phyloP scores from a whole-genome alignment of 441 rosid genomes.

The Omphalea diandra region DNA sequence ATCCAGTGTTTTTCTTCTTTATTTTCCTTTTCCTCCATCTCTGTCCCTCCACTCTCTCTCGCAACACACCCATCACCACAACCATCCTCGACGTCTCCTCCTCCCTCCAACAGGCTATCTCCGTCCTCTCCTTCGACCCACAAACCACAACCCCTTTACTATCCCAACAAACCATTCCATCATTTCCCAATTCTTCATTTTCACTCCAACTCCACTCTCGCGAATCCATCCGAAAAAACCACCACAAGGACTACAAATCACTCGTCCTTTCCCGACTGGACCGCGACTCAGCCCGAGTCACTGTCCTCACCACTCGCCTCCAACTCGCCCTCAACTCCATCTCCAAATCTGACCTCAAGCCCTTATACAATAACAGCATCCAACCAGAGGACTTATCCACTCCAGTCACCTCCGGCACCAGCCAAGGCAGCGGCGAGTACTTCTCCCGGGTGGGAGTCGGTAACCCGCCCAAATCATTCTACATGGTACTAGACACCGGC shows the following conservation, averaged over 20 bases:
- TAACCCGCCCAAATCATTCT: constrained; percentile 58
- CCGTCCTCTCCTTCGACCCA: constrained; percentile 52
- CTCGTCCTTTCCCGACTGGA: constrained; percentile 58
- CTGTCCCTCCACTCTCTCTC: constrained; percentile 31
- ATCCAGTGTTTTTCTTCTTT: constrained; percentile 22
- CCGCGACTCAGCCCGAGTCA: constrained; percentile 72
- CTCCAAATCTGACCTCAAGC: constrained; percentile 46
- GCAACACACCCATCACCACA: constrained; percentile 31
- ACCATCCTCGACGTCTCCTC: constrained; percentile 42
- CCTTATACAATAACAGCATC: constrained; percentile 37
- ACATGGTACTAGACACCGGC: constrained; percentile 88
- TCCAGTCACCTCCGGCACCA: constrained; percentile 73
- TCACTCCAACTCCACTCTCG: constrained; percentile 64
- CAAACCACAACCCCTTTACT: constrained; percentile 16
- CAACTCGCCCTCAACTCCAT: constrained; percentile 42
- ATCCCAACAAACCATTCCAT: background rate
- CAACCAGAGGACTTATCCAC: constrained; percentile 50
- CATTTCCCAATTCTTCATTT: constrained; percentile 36
- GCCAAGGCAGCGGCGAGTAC: constrained; percentile 92
- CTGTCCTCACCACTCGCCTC: constrained; percentile 39
- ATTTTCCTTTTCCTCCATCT: constrained; percentile 11
- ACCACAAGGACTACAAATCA: constrained; percentile 49
- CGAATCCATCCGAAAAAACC: constrained; percentile 40
- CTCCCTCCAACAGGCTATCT: constrained; percentile 50
- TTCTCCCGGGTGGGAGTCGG: constrained; percentile 87